Percentiles rank a stretch among this genome's conserved stretches.
These are phyloP conservation scores for Pleurotus cornucopiae DNA, from an alignment of 768 basidiomycete species.

Conservation along the genomic window DNA sequence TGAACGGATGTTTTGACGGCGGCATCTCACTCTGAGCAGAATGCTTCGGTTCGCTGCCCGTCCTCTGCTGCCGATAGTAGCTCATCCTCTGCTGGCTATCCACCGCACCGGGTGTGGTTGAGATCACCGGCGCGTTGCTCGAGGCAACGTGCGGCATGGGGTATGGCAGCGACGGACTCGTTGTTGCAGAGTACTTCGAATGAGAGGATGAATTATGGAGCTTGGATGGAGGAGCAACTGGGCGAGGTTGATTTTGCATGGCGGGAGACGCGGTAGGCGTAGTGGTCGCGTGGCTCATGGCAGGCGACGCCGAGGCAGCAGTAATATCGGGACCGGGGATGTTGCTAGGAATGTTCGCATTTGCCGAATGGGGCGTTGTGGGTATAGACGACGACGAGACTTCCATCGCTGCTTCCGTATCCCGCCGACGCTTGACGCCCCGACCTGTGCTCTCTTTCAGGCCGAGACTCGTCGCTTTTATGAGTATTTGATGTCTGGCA, in stretches of 20 bases:
- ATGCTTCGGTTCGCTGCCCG: slow-evolving; percentile 17
- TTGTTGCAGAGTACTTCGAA: slow-evolving; percentile 17
- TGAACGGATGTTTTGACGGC: slow-evolving; percentile 34
- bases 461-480: slow-evolving; percentile 76
- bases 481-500: slow-evolving; percentile 73
- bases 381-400: slow-evolving; percentile 27
- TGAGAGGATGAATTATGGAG: slow-evolving; percentile 19
- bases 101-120: slow-evolving; percentile 20
- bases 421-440: slow-evolving; percentile 53
- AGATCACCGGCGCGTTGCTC: slow-evolving; percentile 53
- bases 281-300: slow-evolving; percentile 34
- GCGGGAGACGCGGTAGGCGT: slow-evolving; percentile 53
- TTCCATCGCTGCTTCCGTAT: slow-evolving; percentile 23
- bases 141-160: slow-evolving; percentile 73
- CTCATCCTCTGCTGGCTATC: slow-evolving; percentile 42
- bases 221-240: slow-evolving; percentile 15
- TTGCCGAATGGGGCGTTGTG: slow-evolving; percentile 26
- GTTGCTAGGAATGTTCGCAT: slow-evolving; percentile 16
- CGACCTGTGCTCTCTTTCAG: slow-evolving; percentile 70
- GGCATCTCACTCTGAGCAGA: slow-evolving; percentile 6
- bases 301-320: slow-evolving; percentile 17
- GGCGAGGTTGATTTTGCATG: slow-evolving; percentile 41
- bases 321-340: slow-evolving; percentile 18
- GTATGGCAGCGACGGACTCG: slow-evolving; percentile 45
- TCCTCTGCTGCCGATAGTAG: slow-evolving; percentile 51